Evolutionary conservation across 2,329 filamentous ascomycete genomes (phyloP), one percentile per base, ranked within the genome.

Genomic region (Colletotrichum cereale): DNA sequence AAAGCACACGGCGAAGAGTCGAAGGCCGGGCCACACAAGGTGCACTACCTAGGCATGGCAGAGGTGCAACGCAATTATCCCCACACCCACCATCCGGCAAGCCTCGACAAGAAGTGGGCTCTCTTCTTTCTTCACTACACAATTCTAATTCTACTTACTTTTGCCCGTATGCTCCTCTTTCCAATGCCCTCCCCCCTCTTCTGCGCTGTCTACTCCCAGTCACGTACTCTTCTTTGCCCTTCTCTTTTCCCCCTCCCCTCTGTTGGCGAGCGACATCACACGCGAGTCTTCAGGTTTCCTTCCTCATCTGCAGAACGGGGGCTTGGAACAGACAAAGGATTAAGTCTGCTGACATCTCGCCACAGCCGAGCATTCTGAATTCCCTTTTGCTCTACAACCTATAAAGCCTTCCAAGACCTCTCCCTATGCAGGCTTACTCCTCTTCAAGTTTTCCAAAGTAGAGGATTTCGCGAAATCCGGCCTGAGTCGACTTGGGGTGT

Each of bases 61-160:
- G 61, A 65, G 60, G 42, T 70, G 36, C 66, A 56, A 52, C 67
- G 65, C 67, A 71, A 66, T 58, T 66, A 72, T 72, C 70, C 70
- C 70, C 69, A 72, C 69, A 71, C 68, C 50, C 61, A 63, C 61
- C 48, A 55, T 26, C 69, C 48, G 66, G 58, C 60, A 72, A 71
- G 64, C 66, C 69, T 72, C 69, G 66, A 72, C 69, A 55, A 69
- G 50, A 55, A 53, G 69, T 68, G 69, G 66, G 60, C 58, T 71
- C 64, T 58, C 55, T 57, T 62, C 55, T 62, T 44, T 60, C 58
- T 53, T 55, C 38, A 58, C 66, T 69, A 72, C 66, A 72, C 70
- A 72, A 72, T 72, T 72, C 66, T 72, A 66, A 63, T 52, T 56
- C 38, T 47, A 57, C 38, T 36, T 56, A 11, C 42, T 48, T 47